Base-by-base conservation (phyloP, 768 basidiomycete genomes). In the Tylopilus cervinicoccineus region DNA sequence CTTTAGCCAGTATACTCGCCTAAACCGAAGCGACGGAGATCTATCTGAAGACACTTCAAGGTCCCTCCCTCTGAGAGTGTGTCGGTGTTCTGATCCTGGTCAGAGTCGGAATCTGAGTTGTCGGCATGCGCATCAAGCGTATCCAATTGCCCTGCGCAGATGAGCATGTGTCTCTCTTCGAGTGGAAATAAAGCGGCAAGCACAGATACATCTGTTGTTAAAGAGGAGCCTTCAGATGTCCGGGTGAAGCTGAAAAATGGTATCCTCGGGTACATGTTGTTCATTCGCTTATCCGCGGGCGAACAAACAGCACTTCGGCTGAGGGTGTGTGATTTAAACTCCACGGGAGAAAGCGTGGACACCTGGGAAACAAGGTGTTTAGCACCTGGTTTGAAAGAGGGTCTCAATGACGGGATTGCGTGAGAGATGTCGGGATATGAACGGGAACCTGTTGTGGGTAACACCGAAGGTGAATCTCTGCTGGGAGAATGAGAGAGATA, bases 181-280 rank as follows among this genome's bases (percentile, higher is more conserved):
- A 76, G 76, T 17, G 83, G 83, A 63, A 91, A 92, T 8, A 89
- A 67, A 29, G 79, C 71, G 13, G 86, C 79, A 10, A 92, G 78
- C 20, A 84, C 67, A 32, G 75, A 71, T 10, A 83, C 79, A 44
- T 86, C 85, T 4, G 88, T 81, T 2, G 86, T 87, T 43, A 92
- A 70, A 11, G 85, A 87, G 20, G 86, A 84, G 2, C 85, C 85
- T 64, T 90, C 88, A 19, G 74, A 66, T 6, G 88, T 88, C 51
- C 86, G 75, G 16, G 87, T 89, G 60, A 90, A 85, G 53, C 80
- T 86, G 67, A 90, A 83, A 69, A 92, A 90, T 3, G 86, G 81
- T n/a, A 83, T 74, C n/a, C 43, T 51, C 12, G 54, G 42, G 38
- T 48, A 53, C 36, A 17, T 31, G 17, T 13, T 29, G n/a, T 48